phyloP scores from a whole-genome alignment of 805 yeast species.

The Candida peoriensis region DNA sequence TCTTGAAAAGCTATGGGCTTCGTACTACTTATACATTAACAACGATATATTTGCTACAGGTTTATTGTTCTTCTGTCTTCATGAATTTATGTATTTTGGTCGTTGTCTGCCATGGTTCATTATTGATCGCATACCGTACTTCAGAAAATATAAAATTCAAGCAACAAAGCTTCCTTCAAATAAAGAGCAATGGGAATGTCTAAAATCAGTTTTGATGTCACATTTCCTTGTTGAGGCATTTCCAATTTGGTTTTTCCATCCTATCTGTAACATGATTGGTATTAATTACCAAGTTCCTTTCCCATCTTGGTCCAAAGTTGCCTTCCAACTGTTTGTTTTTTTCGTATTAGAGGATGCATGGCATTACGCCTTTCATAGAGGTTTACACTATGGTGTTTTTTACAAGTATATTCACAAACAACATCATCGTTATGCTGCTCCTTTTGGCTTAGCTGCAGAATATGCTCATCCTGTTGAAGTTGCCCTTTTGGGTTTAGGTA shows the following conservation, averaged over 20 bases:
- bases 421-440: constrained; percentile 97
- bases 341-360: constrained; percentile 88
- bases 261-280: constrained; percentile 77
- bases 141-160: constrained; percentile 85
- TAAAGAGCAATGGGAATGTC: constrained; percentile 89
- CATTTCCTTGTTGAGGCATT: constrained; percentile 92
- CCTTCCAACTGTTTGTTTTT: constrained; percentile 65
- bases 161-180: constrained; percentile 74
- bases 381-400: constrained; percentile 81
- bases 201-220: constrained; percentile 74
- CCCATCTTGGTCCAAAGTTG: constrained; percentile 59
- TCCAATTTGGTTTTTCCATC: constrained; percentile 97
- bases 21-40: constrained; percentile 77
- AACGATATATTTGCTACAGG: constrained; percentile 95
- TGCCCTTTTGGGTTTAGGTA: constrained; percentile 78
- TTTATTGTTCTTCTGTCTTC: constrained; percentile 70
- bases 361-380: constrained; percentile 96
- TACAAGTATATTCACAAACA: constrained; percentile 94
- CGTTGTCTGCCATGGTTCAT: constrained; percentile 91
- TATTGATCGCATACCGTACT: constrained; percentile 79
- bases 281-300: constrained; percentile 79
- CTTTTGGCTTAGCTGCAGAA: constrained; percentile 95
- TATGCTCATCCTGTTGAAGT: constrained; percentile 97
- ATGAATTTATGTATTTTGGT: constrained; percentile 87
- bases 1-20: constrained; percentile 79